A percentile compares a stretch with the other conserved stretches of the same genome.
Conservation (phyloP, 2,329 filamentous ascomycete species). For the Beauveria caledonica region DNA sequence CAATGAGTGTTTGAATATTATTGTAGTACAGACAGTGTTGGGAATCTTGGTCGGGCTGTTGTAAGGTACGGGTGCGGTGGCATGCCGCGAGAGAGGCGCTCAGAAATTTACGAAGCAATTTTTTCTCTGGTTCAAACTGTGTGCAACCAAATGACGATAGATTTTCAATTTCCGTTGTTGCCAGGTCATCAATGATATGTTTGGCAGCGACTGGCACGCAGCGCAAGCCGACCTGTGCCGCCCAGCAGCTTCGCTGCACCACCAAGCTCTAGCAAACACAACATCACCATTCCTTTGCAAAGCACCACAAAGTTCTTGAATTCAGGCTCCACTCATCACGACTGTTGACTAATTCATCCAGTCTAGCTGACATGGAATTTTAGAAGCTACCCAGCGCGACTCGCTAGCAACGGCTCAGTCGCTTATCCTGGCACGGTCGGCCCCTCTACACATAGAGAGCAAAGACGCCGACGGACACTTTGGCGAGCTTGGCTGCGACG, state of each 20-base stretch:
- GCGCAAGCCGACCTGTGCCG: not conserved
- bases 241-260: no score
- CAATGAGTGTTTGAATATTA: no score
- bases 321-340: not conserved
- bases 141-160: not conserved
- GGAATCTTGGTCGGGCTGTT: no score
- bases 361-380: not conserved
- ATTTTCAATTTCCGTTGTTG: not conserved
- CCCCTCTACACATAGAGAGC: not conserved
- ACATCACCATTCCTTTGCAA: not conserved
- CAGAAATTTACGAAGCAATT: not conserved
- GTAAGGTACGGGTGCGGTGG: no score
- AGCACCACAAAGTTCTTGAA: not conserved
- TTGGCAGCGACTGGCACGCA: not conserved
- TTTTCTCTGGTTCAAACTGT: no score
- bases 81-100: no score
- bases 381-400: not conserved
- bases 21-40: no score
- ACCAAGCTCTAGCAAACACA: not conserved
- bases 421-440: not conserved
- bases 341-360: not conserved
- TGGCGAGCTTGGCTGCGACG: not conserved
- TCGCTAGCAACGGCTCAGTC: not conserved
- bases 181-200: not conserved
- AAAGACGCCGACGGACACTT: not conserved